Conservation (phyloP, 495 filamentous ascomycete species). For the Penicillium ochrochloron region DNA sequence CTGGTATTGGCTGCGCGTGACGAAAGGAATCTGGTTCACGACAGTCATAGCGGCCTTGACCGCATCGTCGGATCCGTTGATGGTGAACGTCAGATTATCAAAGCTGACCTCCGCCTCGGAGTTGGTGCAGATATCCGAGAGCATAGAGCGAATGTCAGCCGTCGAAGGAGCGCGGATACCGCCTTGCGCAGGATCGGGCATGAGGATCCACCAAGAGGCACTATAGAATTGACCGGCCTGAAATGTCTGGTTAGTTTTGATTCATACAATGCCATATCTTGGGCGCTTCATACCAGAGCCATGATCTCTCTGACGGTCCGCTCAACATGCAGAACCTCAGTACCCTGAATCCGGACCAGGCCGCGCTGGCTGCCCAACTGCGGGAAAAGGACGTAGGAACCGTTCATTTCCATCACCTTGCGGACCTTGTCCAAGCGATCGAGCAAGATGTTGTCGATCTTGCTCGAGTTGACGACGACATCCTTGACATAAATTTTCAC, state of each 20-base stretch:
- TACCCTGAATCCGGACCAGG: slow-evolving; percentile 85
- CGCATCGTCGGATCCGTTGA: slow-evolving; percentile 93
- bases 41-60: slow-evolving; percentile 93
- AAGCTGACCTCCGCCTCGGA: slow-evolving; percentile 94
- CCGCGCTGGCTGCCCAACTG: slow-evolving; percentile 78
- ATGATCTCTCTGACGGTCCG: slow-evolving; percentile 93
- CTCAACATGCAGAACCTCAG: slow-evolving; percentile 90
- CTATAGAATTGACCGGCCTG: slow-evolving; percentile 97
- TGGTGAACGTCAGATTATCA: slow-evolving; percentile 89
- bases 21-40: slow-evolving; percentile 88
- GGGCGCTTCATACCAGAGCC: slow-evolving; percentile 67
- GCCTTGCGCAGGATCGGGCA: slow-evolving; percentile 67
- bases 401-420: slow-evolving; percentile 96
- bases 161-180: slow-evolving; percentile 68
- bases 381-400: slow-evolving; percentile 89
- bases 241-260: not conserved
- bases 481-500: slow-evolving; percentile 91
- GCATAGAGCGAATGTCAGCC: slow-evolving; percentile 81
- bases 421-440: slow-evolving; percentile 92
- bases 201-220: slow-evolving; percentile 92
- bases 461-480: slow-evolving; percentile 79
- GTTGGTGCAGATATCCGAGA: slow-evolving; percentile 94
- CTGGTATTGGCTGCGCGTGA: slow-evolving; percentile 83
- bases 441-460: slow-evolving; percentile 91
- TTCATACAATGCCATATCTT: not conserved